A percentile compares a stretch with the other conserved stretches of the same genome.
phyloP scores from a whole-genome alignment of 2,329 filamentous ascomycete genomes.

The Hypomyces rosellus region DNA sequence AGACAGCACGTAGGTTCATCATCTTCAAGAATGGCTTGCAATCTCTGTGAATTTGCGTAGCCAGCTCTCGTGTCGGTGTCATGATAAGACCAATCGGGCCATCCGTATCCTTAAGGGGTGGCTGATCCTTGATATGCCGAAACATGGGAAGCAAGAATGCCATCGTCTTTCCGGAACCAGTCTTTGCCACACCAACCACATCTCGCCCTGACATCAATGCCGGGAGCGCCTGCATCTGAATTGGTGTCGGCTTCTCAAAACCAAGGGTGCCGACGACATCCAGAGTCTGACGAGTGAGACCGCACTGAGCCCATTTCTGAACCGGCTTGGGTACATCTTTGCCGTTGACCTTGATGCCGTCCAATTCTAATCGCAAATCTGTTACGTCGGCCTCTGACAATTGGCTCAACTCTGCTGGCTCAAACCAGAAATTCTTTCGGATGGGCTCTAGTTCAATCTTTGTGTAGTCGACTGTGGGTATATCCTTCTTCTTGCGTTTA shows the following conservation, averaged over 20 bases:
- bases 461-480: slow-evolving; percentile 78
- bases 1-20: slow-evolving; percentile 77
- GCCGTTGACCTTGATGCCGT: slow-evolving; percentile 90
- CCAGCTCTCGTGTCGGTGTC: slow-evolving; percentile 89
- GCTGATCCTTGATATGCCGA: slow-evolving; percentile 92
- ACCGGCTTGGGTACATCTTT: slow-evolving; percentile 88
- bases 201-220: slow-evolving; percentile 94
- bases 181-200: slow-evolving; percentile 94
- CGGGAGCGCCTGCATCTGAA: slow-evolving; percentile 91
- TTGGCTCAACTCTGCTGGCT: slow-evolving; percentile 74
- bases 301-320: slow-evolving; percentile 94
- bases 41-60: slow-evolving; percentile 88
- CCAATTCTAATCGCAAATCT: slow-evolving; percentile 76
- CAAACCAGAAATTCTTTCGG: slow-evolving; percentile 90
- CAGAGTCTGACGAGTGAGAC: slow-evolving; percentile 76
- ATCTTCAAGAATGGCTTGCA: slow-evolving; percentile 91
- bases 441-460: slow-evolving; percentile 83
- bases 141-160: slow-evolving; percentile 97
- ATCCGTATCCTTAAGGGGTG: slow-evolving; percentile 72
- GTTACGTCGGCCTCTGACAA: slow-evolving; percentile 81
- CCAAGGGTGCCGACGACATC: slow-evolving; percentile 77
- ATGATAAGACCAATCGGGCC: slow-evolving; percentile 85
- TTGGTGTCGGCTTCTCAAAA: slow-evolving; percentile 84
- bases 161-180: slow-evolving; percentile 94
- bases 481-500: slow-evolving; percentile 88